Base-by-base conservation (phyloP, 108 stramenopile genomes). In the Nitzschia palea region DNA sequence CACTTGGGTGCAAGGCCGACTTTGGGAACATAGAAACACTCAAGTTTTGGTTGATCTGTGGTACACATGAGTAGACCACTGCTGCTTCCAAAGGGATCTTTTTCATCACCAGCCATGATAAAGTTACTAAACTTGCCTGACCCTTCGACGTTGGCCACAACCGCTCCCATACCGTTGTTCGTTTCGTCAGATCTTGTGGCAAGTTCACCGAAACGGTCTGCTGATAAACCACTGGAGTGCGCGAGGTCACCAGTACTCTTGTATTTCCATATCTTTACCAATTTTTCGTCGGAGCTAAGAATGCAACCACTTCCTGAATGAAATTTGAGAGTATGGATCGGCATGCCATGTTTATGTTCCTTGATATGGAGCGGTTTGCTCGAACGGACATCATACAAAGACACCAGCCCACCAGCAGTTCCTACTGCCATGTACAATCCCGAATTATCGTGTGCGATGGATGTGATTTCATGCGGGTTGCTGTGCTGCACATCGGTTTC, bases 271-370 rank as follows among this genome's bases (percentile, higher is more conserved):
- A 95, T 78, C 73, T 97, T 98, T 26, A 98, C 89, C 28, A 95
- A 65, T 73, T 98, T 98, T 35, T 88, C 76, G 76, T 99, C 98
- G 10, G 89, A 84, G 48, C 90, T 90, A 31, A 95, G 52, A 43
- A 98, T 76, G 33, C 83, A 82, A 0, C 84, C 86, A 44, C 86
- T 85, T 8, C 86, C 77, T 3, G 77, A 44, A 79, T 97, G 97
- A 52, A 95, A 98, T 53, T 91, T 86, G 56, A 96, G 53, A 5
- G 89, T 94, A 57, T 93, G 86, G 71, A 99, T 96, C 3, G 97
- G 96, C 47, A 97, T 73, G 34, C 95, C 97, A 76, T 95, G 92
- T 67, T 97, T 96, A 83, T 99, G 98, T 73, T 98, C 97, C 81
- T 96, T 94, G 34, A 95, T 72, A 50, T 83, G 76, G 17, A 96